Percentiles rank a stretch among this genome's conserved stretches.
Evolutionary conservation across 495 filamentous ascomycete genomes (phyloP).

Genomic region (Aspergillus bridgeri): DNA sequence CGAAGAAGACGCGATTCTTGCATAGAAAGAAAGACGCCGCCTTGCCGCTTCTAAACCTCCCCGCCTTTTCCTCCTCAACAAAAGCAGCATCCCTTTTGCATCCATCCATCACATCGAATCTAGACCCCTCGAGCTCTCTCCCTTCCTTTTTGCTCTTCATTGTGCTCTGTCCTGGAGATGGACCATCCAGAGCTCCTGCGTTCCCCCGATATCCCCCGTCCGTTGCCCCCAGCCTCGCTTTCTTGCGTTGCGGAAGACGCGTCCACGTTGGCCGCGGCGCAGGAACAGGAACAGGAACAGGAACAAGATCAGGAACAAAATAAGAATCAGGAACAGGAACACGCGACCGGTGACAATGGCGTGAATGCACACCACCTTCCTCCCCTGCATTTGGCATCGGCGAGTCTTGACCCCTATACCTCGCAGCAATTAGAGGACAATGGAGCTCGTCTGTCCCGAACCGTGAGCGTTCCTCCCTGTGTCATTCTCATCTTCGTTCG

Average conservation of each 20-base stretch:
- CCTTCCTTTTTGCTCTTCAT: neutral
- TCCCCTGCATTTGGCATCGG: constrained; percentile 22
- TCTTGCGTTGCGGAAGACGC: constrained; percentile 23
- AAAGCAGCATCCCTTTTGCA: constrained; percentile 23
- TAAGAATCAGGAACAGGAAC: constrained; percentile 6
- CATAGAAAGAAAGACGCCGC: neutral
- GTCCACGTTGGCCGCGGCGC: constrained; percentile 17
- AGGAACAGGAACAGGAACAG: constrained; percentile 15
- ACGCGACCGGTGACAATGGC: constrained; percentile 2
- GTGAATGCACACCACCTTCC: constrained; percentile 25
- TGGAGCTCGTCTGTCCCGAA: neutral
- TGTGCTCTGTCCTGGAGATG: constrained; percentile 9
- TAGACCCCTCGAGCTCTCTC: neutral
- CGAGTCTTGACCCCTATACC: constrained; percentile 17
- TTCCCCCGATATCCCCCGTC: constrained; percentile 10
- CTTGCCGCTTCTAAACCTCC: constrained; percentile 22
- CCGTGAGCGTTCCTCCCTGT: constrained; percentile 1
- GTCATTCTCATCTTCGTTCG: too few relatives aligned
- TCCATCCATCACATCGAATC: too few relatives aligned
- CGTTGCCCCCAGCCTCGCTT: constrained; percentile 18
- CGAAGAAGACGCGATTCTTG: too few relatives aligned
- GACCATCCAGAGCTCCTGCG: constrained; percentile 16
- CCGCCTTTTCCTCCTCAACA: constrained; percentile 16
- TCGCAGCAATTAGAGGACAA: constrained; percentile 16
- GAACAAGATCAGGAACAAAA: constrained; percentile 8